These are phyloP conservation scores for Flaveria robusta DNA, from an alignment of 129 eudicot species.

Conservation along the genomic window DNA sequence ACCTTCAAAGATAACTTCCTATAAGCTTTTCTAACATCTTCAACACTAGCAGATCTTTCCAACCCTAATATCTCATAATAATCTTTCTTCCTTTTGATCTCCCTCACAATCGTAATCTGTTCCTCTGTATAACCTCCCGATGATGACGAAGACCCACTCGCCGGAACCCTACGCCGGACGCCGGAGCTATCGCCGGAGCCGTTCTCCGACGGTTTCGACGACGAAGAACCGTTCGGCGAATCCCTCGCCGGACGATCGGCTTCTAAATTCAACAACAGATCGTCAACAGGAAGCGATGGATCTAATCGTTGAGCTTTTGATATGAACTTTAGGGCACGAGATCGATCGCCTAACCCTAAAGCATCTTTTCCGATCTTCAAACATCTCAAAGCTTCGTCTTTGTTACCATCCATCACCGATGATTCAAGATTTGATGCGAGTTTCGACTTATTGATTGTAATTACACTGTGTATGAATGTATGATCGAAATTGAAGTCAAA, in stretches of 20 bases:
- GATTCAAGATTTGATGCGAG: neutral
- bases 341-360: slow-evolving; percentile 54
- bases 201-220: slow-evolving; percentile 25
- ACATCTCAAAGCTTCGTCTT: slow-evolving; percentile 76
- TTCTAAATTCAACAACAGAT: slow-evolving; percentile 43
- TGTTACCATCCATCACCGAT: slow-evolving; percentile 68
- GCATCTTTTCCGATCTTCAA: slow-evolving; percentile 63
- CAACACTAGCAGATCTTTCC: slow-evolving; percentile 59
- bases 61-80: slow-evolving; percentile 73
- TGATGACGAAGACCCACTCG: slow-evolving; percentile 34
- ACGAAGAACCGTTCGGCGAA: slow-evolving; percentile 9
- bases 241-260: slow-evolving; percentile 16
- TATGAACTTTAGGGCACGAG: slow-evolving; percentile 64
- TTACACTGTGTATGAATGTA: too few relatives aligned
- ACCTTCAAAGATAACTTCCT: slow-evolving; percentile 71
- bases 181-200: slow-evolving; percentile 21
- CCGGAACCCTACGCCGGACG: slow-evolving; percentile 54
- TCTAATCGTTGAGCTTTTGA: slow-evolving; percentile 66
- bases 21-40: slow-evolving; percentile 70
- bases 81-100: slow-evolving; percentile 69
- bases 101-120: slow-evolving; percentile 57
- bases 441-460: neutral
- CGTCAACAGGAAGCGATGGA: slow-evolving; percentile 56
- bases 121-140: slow-evolving; percentile 54
- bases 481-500: too few relatives aligned